phyloP scores from a whole-genome alignment of 2,329 filamentous ascomycete genomes.

The Emergomyces orientalis region DNA sequence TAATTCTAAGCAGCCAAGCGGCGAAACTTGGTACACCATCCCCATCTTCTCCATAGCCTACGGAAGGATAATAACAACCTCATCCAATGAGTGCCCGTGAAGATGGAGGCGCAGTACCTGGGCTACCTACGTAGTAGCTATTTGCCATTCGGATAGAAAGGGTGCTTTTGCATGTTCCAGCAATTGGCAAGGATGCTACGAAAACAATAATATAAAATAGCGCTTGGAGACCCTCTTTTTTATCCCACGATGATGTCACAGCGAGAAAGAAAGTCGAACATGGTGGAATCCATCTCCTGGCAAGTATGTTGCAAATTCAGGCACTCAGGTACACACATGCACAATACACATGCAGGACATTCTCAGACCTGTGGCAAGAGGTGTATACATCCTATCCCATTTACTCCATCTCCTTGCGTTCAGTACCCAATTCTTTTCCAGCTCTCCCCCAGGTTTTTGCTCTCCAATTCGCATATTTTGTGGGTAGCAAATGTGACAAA shows the following conservation, averaged over 20 bases:
- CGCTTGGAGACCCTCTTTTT: not conserved
- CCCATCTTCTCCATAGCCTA: not conserved
- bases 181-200: not conserved
- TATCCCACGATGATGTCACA: not conserved
- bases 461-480: not conserved
- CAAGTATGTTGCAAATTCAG: not conserved
- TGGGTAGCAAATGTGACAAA: not conserved
- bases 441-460: not conserved
- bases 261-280: not conserved
- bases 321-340: not conserved
- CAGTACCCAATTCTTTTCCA: not conserved
- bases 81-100: conserved; percentile 12
- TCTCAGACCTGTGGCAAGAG: not conserved
- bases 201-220: not conserved
- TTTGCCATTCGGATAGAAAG: not conserved
- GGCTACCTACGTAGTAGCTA: not conserved
- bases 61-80: not conserved
- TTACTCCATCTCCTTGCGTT: not conserved
- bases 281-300: not conserved
- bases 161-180: not conserved
- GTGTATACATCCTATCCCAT: not conserved
- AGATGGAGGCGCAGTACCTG: not conserved
- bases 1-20: not conserved
- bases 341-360: not conserved
- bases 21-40: not conserved